phyloP scores from a whole-genome alignment of 2,329 filamentous ascomycete species.

The Aspergillus sp. region DNA sequence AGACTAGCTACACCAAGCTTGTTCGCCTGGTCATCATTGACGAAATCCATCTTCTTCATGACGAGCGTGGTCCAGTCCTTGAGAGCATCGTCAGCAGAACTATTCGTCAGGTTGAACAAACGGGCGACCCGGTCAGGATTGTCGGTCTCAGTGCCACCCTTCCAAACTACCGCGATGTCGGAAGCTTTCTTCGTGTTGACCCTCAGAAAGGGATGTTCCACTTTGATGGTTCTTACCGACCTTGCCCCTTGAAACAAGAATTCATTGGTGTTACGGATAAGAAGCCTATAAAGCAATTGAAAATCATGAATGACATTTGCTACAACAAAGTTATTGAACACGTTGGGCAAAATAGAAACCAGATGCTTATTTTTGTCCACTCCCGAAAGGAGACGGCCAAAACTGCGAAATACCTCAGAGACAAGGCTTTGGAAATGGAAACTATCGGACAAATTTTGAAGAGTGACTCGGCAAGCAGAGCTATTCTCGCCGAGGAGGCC shows the following conservation, averaged over 20 bases:
- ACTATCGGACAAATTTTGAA: constrained; percentile 95
- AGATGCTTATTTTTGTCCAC: constrained; percentile 99
- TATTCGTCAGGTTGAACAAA: constrained; percentile 89
- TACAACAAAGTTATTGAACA: constrained; percentile 98
- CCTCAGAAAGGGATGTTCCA: constrained; percentile 85
- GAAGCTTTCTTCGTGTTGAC: constrained; percentile 90
- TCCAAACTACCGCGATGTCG: constrained; percentile 95
- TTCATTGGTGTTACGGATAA: constrained; percentile 97
- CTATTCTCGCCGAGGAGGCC: constrained; percentile 82
- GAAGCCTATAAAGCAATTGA: constrained; percentile 97
- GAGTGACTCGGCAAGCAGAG: constrained; percentile 86
- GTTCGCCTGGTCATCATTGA: constrained; percentile 95
- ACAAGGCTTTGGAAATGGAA: constrained; percentile 95
- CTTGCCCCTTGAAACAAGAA: constrained; percentile 92
- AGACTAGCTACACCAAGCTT: constrained; percentile 95
- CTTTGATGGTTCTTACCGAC: constrained; percentile 90
- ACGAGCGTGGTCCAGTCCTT: constrained; percentile 92
- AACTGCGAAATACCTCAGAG: constrained; percentile 91
- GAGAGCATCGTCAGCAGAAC: constrained; percentile 97
- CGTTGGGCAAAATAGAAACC: constrained; percentile 86
- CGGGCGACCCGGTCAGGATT: constrained; percentile 86
- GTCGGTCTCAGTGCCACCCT: constrained; percentile 92
- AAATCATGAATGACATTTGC: constrained; percentile 99
- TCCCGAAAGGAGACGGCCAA: constrained; percentile 98
- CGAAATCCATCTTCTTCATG: constrained; percentile 95